Evolutionary conservation across 1,284 basidiomycete genomes (phyloP).

Genomic region (Pterula multifida): DNA sequence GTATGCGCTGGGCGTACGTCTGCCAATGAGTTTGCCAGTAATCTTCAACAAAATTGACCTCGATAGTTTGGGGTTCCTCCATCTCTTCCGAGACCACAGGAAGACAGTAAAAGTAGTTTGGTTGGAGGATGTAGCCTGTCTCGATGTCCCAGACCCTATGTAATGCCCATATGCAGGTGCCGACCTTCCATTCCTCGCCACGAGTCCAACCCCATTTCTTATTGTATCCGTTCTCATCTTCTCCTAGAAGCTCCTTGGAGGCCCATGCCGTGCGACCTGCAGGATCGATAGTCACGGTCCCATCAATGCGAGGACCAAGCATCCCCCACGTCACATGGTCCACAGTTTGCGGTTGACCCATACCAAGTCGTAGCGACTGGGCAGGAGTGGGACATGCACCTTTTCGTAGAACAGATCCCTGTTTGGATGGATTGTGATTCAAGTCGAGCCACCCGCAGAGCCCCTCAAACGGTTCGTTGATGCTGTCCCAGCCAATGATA

Average conservation of each 20-base stretch:
- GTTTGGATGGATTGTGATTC: conserved; percentile 47
- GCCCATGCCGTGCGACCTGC: conserved; percentile 69
- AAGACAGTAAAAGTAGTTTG: conserved; percentile 66
- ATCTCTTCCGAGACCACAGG: conserved; percentile 17
- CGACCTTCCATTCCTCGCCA: conserved; percentile 56
- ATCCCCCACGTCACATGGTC: conserved; percentile 76
- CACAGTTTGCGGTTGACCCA: conserved; percentile 78
- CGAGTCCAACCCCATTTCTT: conserved; percentile 24
- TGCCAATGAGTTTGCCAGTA: conserved; percentile 79
- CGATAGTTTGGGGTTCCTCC: conserved; percentile 15
- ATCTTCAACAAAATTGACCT: conserved; percentile 64
- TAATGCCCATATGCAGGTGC: conserved; percentile 84
- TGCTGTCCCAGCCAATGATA: conserved; percentile 91
- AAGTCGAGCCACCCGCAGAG: conserved; percentile 72
- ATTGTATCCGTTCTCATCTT: conserved; percentile 26
- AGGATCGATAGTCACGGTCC: conserved; percentile 75
- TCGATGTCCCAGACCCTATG: conserved; percentile 88
- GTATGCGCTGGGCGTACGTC: conserved; percentile 53
- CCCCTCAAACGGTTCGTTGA: conserved; percentile 93
- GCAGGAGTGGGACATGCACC: conserved; percentile 81
- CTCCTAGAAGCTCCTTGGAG: conserved; percentile 9
- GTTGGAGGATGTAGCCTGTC: conserved; percentile 55
- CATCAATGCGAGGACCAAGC: conserved; percentile 70
- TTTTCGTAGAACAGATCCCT: conserved; percentile 68
- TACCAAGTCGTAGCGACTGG: conserved; percentile 78